phyloP scores from a whole-genome alignment of 208 protist species.

The Novymonas esmeraldas region DNA sequence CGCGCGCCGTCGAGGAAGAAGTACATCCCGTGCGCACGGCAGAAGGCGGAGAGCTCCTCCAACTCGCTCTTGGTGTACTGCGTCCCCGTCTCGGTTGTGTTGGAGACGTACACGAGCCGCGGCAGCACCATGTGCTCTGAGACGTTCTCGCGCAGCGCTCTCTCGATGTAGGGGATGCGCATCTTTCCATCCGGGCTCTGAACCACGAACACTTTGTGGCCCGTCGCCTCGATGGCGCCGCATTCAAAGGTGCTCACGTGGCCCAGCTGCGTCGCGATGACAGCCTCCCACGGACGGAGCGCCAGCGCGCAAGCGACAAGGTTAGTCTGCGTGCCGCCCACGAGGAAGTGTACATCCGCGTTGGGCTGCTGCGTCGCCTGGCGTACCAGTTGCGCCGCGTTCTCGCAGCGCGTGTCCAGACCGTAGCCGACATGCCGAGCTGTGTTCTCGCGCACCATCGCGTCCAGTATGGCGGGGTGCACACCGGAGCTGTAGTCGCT shows the following conservation, averaged over 20 bases:
- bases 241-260: conserved; percentile 57
- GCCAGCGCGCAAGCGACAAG: conserved; percentile 24
- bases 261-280: conserved; percentile 33
- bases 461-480: conserved; percentile 41
- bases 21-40: conserved; percentile 30
- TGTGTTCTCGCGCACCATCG: conserved; percentile 18
- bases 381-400: conserved; percentile 35
- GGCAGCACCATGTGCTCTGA: conserved; percentile 56
- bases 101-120: conserved; percentile 55
- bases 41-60: conserved; percentile 36
- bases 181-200: conserved; percentile 45
- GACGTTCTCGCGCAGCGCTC: conserved; percentile 26
- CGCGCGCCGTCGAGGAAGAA: conserved; percentile 57
- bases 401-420: conserved; percentile 31
- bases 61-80: conserved; percentile 53
- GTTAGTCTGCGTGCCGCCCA: conserved; percentile 57
- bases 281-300: conserved; percentile 53
- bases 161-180: conserved; percentile 31
- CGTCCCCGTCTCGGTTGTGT: conserved; percentile 54
- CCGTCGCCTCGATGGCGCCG: conserved; percentile 47
- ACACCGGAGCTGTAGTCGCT: conserved; percentile 51
- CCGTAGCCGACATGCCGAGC: conserved; percentile 51
- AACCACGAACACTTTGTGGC: conserved; percentile 54
- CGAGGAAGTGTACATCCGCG: conserved; percentile 45
- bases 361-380: conserved; percentile 24